A percentile compares a stretch with the other conserved stretches of the same genome.
Evolutionary conservation across 2,329 filamentous ascomycete genomes (phyloP).

Genomic region (Fusarium domesticum): DNA sequence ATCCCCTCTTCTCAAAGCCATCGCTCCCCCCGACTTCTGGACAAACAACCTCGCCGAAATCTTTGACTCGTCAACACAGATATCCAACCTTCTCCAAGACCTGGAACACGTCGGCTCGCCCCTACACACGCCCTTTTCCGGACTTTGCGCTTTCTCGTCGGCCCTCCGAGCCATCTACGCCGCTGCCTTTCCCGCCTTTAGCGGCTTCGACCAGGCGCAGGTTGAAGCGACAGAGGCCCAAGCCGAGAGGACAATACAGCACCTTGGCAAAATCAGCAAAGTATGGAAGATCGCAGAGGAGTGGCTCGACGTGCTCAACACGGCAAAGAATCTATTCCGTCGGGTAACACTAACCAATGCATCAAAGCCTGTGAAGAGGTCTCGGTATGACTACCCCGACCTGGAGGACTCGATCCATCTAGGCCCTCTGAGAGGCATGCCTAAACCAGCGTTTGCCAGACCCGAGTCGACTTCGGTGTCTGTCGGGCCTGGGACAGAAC

Average conservation of each 20-base stretch:
- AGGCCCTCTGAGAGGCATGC: constrained; percentile 25
- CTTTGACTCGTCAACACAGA: constrained; percentile 22
- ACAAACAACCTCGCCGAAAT: constrained; percentile 14
- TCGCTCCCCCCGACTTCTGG: constrained; percentile 22
- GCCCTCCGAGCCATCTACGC: constrained; percentile 21
- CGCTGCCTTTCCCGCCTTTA: constrained; percentile 19
- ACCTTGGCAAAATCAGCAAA: constrained; percentile 13
- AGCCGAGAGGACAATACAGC: constrained; percentile 11
- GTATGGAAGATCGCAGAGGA: constrained; percentile 25
- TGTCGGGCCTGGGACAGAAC: not conserved
- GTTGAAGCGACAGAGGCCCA: constrained; percentile 8
- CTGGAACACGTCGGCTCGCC: constrained; percentile 20
- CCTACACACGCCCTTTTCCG: constrained; percentile 23
- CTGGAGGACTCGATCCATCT: constrained; percentile 26
- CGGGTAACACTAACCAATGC: constrained; percentile 3
- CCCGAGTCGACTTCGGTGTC: not conserved
- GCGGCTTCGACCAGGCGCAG: constrained; percentile 12
- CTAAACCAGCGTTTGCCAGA: constrained; percentile 13
- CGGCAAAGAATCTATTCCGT: constrained; percentile 17
- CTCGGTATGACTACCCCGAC: constrained; percentile 26
- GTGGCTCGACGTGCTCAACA: constrained; percentile 26
- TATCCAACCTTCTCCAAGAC: constrained; percentile 20
- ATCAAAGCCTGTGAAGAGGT: constrained; percentile 11
- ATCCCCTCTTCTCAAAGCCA: constrained; percentile 18
- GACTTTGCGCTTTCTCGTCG: constrained; percentile 19